Evolutionary conservation across 495 filamentous ascomycete species (phyloP).

Genomic region (Astrocystis sublimbata): DNA sequence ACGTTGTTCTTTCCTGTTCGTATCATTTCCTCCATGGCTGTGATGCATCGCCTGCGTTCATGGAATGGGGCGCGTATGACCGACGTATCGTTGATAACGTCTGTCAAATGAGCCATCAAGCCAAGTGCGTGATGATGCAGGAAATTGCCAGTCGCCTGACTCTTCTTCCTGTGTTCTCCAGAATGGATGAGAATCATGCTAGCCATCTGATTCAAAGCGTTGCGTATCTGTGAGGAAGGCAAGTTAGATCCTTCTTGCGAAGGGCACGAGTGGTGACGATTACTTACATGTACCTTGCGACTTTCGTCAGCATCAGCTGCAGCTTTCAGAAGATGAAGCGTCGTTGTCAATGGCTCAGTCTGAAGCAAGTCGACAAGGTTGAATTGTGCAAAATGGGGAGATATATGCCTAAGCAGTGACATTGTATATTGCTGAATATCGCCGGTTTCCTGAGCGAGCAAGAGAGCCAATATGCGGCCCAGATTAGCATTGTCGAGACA

Average conservation of each 20-base stretch:
- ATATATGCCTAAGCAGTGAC: slow-evolving; percentile 63
- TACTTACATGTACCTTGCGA: slow-evolving; percentile 52
- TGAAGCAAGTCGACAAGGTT: slow-evolving; percentile 69
- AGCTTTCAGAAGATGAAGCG: slow-evolving; percentile 81
- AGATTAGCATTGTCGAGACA: slow-evolving; percentile 66
- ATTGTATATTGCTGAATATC: slow-evolving; percentile 70
- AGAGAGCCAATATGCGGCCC: slow-evolving; percentile 72
- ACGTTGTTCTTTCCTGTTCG: slow-evolving; percentile 66
- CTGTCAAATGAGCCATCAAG: slow-evolving; percentile 80
- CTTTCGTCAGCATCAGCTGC: slow-evolving; percentile 67
- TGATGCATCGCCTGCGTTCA: slow-evolving; percentile 74
- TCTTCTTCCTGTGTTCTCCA: slow-evolving; percentile 48
- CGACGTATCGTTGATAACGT: slow-evolving; percentile 73
- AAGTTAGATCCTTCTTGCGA: background rate
- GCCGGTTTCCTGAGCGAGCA: slow-evolving; percentile 69
- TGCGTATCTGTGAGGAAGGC: slow-evolving; percentile 48
- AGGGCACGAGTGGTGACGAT: slow-evolving; percentile 3
- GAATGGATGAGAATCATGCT: slow-evolving; percentile 58
- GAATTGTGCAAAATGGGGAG: slow-evolving; percentile 64
- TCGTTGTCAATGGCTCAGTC: slow-evolving; percentile 71
- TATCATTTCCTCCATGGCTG: slow-evolving; percentile 87
- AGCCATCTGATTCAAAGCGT: slow-evolving; percentile 69
- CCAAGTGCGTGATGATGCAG: slow-evolving; percentile 84
- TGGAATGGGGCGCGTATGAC: slow-evolving; percentile 54
- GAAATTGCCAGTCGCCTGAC: slow-evolving; percentile 67